Evolutionary conservation across 129 eudicot genomes (phyloP).

Genomic region (Daucus carota): DH1_v3.0 NC_030389.2:23954001-23954500

Average conservation of each 20-base stretch:
- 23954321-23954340: not conserved
- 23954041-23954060: too few relatives aligned
- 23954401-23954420: not conserved
- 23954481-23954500: slow-evolving; percentile 40
- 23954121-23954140: too few relatives aligned
- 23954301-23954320: not conserved
- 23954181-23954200: not conserved
- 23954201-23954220: too few relatives aligned
- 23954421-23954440: not conserved
- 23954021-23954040: too few relatives aligned
- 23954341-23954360: not conserved
- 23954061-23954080: too few relatives aligned
- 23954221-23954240: not conserved
- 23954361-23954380: not conserved
- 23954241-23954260: slow-evolving; percentile 3
- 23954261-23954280: not conserved
- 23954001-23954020: too few relatives aligned
- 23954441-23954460: not conserved
- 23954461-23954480: not conserved
- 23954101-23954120: too few relatives aligned
- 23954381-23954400: not conserved
- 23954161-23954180: not conserved
- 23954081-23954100: too few relatives aligned
- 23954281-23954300: not conserved
- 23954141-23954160: not conserved